A percentile compares a stretch with the other conserved stretches of the same genome.
These are phyloP conservation scores for Sparassis latifolia DNA, from an alignment of 1,284 basidiomycete species.

Conservation along the genomic window DNA sequence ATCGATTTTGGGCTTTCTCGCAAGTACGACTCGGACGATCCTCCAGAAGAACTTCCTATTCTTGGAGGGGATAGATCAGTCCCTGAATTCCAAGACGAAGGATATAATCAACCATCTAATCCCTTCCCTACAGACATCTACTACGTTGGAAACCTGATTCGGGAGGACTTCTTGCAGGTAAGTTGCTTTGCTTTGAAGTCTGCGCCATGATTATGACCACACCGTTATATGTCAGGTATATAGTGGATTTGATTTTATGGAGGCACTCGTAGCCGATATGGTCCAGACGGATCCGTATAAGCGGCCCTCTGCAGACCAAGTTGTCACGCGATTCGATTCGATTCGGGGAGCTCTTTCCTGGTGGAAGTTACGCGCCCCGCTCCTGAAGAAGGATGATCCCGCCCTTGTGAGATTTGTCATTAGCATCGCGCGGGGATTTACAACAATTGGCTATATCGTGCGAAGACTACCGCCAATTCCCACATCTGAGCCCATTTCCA, in stretches of 20 bases:
- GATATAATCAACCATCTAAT: conserved; percentile 5
- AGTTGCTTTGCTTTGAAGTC: not conserved
- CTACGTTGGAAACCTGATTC: conserved; percentile 17
- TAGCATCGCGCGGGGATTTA: too few relatives aligned
- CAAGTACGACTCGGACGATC: conserved; percentile 6
- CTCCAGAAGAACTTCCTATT: conserved; percentile 12
- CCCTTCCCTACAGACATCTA: conserved; percentile 27
- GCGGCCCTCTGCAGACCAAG: conserved; percentile 11
- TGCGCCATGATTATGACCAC: not conserved
- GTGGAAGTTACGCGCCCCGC: conserved; percentile 1
- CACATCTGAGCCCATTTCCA: too few relatives aligned
- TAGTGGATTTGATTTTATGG: conserved; percentile 11
- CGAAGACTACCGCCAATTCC: too few relatives aligned
- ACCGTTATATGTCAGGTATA: not conserved
- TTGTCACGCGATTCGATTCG: conserved; percentile 5
- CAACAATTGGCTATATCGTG: too few relatives aligned
- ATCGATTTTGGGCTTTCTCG: conserved; percentile 32
- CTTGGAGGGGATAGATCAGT: conserved; percentile 13
- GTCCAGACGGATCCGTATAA: conserved; percentile 8
- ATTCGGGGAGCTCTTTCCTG: not conserved
- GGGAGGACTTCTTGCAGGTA: conserved; percentile 22
- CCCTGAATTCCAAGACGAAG: conserved; percentile 12
- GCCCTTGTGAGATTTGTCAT: too few relatives aligned
- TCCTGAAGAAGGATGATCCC: too few relatives aligned
- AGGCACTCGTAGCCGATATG: conserved; percentile 10